Evolutionary conservation across 192 early-diverging fungal genomes (phyloP), one percentile per base, ranked within the genome.

Genomic region (Phlyctochytrium planicorne): DNA sequence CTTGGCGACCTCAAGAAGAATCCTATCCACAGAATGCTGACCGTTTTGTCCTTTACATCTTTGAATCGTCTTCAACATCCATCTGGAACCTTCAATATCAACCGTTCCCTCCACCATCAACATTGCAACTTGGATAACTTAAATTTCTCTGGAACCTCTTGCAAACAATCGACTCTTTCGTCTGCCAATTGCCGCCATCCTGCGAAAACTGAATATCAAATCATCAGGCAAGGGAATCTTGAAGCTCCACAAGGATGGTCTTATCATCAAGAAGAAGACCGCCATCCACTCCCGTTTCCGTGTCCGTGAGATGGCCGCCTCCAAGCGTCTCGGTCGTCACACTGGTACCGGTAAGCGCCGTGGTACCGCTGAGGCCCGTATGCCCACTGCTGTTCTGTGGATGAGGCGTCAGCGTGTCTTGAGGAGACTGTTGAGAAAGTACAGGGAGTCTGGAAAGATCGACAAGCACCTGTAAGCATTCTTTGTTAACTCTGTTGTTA

Each of bases 331-430:
- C 67, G 96, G 96, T 85, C 91, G 96, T 76, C 96, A 98, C 89
- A 89, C 88, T 66, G 96, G 96, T 68, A 79, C 85, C 67, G 95
- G 72, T 52, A 94, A 90, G 84, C 89, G 93, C 70, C 87, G 90
- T 77, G 94, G 94, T 95, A 95, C 93, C 62, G 88, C 93, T 60
- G 94, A 98, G 82, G 94, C 96, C 60, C 95, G 96, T 84, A 98
- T 98, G 96, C 95, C 96, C 70, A 84, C 82, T 72, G 79, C 83
- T 55, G 89, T 96, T 69, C 84, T 98, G 82, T 98, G 96, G 96
- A 98, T 98, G 96, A 90, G 95, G 66, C 90, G 95, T 75, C 90
- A 91, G 91, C 89, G 96, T 78, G 95, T 98, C 59, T 87, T 98
- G 68, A 91, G 96, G 73, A 90, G 93, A 69, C 86, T 98, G 34